Conservation (phyloP, 2,329 filamentous ascomycete genomes). For the Aureobasidium mangrovei region DNA sequence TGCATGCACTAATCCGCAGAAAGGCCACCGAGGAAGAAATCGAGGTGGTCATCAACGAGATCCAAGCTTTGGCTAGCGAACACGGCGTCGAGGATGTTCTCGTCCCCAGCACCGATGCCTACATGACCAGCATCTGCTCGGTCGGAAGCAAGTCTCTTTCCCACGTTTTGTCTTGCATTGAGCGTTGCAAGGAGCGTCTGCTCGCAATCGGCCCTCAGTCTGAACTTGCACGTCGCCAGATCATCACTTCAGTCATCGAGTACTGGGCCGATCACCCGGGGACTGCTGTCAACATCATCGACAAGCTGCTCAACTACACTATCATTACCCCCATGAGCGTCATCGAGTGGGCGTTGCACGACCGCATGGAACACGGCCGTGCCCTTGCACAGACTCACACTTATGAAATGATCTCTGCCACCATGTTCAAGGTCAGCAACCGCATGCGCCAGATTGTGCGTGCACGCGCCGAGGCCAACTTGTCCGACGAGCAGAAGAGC, state of each 20-base stretch:
- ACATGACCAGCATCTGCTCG: conserved; percentile 86
- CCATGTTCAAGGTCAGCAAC: conserved; percentile 80
- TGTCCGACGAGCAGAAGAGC: conserved; percentile 49
- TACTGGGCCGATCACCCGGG: conserved; percentile 94
- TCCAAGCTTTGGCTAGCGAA: conserved; percentile 68
- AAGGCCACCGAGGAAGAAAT: conserved; percentile 83
- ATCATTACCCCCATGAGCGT: conserved; percentile 81
- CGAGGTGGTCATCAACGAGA: conserved; percentile 68
- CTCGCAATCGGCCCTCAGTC: conserved; percentile 68
- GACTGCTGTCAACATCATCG: conserved; percentile 82
- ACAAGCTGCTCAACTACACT: conserved; percentile 95
- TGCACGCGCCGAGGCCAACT: conserved; percentile 36
- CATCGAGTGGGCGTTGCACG: conserved; percentile 78
- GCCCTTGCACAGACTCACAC: conserved; percentile 66
- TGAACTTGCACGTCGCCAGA: conserved; percentile 70
- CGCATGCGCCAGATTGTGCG: conserved; percentile 73
- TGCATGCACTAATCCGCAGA: conserved; percentile 68
- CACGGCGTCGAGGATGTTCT: conserved; percentile 63
- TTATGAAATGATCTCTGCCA: conserved; percentile 84
- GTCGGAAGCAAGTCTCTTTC: conserved; percentile 93
- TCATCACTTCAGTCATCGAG: conserved; percentile 78
- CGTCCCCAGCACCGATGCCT: conserved; percentile 82
- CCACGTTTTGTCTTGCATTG: conserved; percentile 90
- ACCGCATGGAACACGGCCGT: conserved; percentile 43
- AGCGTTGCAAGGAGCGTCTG: conserved; percentile 84